Evolutionary conservation across 2,329 filamentous ascomycete genomes (phyloP).

Genomic region (Phoma herbarum): DNA sequence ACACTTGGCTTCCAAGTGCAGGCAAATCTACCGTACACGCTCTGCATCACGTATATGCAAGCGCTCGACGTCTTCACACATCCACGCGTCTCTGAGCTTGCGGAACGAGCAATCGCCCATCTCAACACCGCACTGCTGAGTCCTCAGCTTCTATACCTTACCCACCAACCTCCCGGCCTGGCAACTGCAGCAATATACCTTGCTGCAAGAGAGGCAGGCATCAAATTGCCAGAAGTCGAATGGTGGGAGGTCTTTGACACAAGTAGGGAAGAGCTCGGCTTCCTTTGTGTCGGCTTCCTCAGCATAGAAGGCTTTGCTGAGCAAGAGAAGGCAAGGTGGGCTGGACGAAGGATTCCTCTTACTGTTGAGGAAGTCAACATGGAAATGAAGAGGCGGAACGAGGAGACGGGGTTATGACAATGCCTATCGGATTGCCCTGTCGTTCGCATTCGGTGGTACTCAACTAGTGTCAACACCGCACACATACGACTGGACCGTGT

Average conservation of each 20-base stretch:
- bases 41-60: constrained; percentile 92
- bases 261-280: constrained; percentile 91
- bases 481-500: background rate
- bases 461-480: background rate
- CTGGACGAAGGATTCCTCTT: constrained; percentile 63
- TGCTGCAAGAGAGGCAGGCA: constrained; percentile 78
- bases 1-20: constrained; percentile 83
- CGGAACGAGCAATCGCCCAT: constrained; percentile 74
- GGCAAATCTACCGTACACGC: constrained; percentile 82
- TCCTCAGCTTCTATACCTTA: constrained; percentile 88
- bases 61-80: constrained; percentile 74
- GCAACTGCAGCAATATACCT: constrained; percentile 91
- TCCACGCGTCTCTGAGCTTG: constrained; percentile 61
- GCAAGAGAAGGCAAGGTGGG: constrained; percentile 66
- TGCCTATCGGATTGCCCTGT: background rate
- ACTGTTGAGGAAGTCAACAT: constrained; percentile 65
- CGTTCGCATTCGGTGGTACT: background rate
- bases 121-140: constrained; percentile 88
- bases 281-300: constrained; percentile 84
- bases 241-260: constrained; percentile 99
- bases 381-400: constrained; percentile 64
- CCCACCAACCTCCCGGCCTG: constrained; percentile 86
- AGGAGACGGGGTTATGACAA: constrained; percentile 5
- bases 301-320: constrained; percentile 77
- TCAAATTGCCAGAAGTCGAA: constrained; percentile 80